phyloP scores from a whole-genome alignment of 352 stramenopile genomes.

The Blastocystis hominis region DNA sequence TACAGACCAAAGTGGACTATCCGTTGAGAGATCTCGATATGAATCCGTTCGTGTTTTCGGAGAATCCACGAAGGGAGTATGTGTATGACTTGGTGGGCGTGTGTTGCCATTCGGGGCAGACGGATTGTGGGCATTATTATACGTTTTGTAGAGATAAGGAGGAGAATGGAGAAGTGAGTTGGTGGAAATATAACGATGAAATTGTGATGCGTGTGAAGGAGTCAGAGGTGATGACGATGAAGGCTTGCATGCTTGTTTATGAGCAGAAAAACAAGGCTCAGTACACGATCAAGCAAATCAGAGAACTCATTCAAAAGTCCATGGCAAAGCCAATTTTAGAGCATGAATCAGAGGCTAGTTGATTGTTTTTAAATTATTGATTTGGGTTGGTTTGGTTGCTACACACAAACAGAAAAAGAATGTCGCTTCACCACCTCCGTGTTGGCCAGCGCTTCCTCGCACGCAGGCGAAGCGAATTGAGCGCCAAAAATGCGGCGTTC shows the following conservation, averaged over 20 bases:
- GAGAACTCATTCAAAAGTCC: too few species aligned
- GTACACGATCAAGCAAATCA: too few species aligned
- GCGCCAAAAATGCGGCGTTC: background rate
- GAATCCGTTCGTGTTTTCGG: background rate
- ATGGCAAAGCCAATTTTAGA: too few species aligned
- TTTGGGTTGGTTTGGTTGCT: constrained; percentile 4
- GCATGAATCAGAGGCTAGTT: too few species aligned
- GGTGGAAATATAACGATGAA: constrained; percentile 12
- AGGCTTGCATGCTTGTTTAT: constrained; percentile 5
- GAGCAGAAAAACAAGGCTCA: too few species aligned
- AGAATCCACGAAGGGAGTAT: background rate
- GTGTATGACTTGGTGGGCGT: constrained; percentile 44
- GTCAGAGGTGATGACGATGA: background rate
- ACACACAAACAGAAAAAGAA: constrained; percentile 5
- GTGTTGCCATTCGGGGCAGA: background rate
- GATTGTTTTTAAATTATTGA: too few species aligned
- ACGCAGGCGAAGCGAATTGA: background rate
- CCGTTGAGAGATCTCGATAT: background rate
- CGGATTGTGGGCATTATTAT: background rate
- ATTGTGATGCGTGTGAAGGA: background rate
- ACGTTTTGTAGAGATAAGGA: constrained; percentile 7
- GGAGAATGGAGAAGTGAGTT: background rate
- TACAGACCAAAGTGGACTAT: background rate
- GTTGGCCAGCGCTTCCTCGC: background rate
- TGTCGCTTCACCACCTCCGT: constrained; percentile 8